These are phyloP conservation scores for Cyclostephanos invisitatus DNA, from an alignment of 108 stramenopile genomes.

Conservation along the genomic window DNA sequence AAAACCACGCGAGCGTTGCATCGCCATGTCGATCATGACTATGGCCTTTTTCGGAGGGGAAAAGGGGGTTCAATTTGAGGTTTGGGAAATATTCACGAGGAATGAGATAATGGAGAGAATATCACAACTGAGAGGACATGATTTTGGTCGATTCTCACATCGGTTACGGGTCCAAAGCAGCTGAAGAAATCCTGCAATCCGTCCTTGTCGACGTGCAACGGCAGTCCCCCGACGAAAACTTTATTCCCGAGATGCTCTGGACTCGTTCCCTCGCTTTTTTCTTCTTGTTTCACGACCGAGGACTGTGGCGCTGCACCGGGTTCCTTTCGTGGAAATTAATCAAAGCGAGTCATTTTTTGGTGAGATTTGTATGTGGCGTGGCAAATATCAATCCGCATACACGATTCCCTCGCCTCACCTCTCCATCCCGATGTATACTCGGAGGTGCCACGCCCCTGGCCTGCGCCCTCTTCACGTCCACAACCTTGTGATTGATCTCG, in stretches of 20 bases:
- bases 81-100: not conserved
- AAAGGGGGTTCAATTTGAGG: too few species aligned
- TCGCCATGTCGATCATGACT: constrained; percentile 83
- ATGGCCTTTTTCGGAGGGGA: constrained; percentile 45
- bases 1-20: constrained; percentile 81
- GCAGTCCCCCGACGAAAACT: constrained; percentile 72
- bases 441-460: constrained; percentile 85
- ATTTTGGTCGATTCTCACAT: constrained; percentile 22
- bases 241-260: constrained; percentile 73
- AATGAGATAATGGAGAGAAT: not conserved
- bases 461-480: constrained; percentile 90
- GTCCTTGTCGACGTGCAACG: constrained; percentile 76
- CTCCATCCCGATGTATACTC: constrained; percentile 69
- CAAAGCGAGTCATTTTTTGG: not conserved
- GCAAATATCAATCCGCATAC: not conserved
- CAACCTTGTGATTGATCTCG: constrained; percentile 89
- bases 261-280: constrained; percentile 35
- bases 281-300: constrained; percentile 28
- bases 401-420: constrained; percentile 2
- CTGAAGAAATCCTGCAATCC: constrained; percentile 84
- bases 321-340: constrained; percentile 4
- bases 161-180: constrained; percentile 80
- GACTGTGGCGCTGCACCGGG: constrained; percentile 10
- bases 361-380: not conserved
- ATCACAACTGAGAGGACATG: not conserved